Evolutionary conservation across 2,329 filamentous ascomycete species (phyloP), one percentile per base, ranked within the genome.

Genomic region (Fusarium solani-melongenae): DNA sequence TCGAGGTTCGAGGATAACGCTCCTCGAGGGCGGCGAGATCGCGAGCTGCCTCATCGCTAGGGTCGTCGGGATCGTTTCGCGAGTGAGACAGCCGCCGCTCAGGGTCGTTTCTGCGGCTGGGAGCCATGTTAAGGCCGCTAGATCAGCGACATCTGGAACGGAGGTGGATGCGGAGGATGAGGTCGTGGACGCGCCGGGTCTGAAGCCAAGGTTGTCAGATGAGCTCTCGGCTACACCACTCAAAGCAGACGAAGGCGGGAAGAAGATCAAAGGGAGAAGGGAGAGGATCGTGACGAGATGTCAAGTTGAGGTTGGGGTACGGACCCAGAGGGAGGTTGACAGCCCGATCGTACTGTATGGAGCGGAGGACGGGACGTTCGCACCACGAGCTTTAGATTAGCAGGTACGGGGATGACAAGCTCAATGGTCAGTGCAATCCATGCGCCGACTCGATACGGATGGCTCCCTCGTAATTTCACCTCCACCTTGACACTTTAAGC

Each of bases 51-150:
- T 76, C 72, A 31, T 76, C 67, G 29, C 71, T 64, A 17, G 62
- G 41, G 27, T 63, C 62, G 64, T 70, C 44, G 55, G 60, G 29
- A 38, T 61, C 51, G 49, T 67, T 65, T 66, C 64, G 67, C 34
- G 61, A 51, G 20, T 68, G 63, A 39, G 72, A 68, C 62, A 65
- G 64, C 55, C 72, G 70, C 59, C 70, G 64, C 49, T 69, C 71
- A 64, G 71, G 69, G 62, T 78, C 72, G 57, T 72, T 72, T 62
- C 74, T 73, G 56, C 69, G 77, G 73, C 78, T 72, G 34, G 74
- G 72, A 69, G 76, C 74, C 80, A 82, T 82, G 20, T 74, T 69
- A 73, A 70, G 51, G 62, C 60, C 44, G 62, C 64, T 58, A 71
- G 63, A 69, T 73, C 72, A 72, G 64, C 65, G 66, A 73, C 79